Percentiles rank a stretch among this genome's conserved stretches.
Evolutionary conservation across 352 stramenopile genomes (phyloP).

Genomic region (Albugo candida): DNA sequence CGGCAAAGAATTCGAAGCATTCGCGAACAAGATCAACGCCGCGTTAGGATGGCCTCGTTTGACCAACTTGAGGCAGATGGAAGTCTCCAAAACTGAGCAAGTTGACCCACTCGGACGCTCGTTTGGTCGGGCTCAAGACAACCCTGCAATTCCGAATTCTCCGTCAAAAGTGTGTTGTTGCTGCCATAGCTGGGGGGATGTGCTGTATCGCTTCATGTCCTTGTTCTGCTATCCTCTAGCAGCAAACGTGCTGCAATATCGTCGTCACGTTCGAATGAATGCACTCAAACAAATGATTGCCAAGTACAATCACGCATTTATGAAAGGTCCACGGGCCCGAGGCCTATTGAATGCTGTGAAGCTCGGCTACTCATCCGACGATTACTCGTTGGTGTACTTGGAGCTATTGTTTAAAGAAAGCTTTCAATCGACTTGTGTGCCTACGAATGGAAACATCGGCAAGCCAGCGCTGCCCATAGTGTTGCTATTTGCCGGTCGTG

Average conservation of each 20-base stretch:
- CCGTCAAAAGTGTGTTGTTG: too few relatives aligned
- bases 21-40: slow-evolving; percentile 47
- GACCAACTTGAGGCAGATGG: too few relatives aligned
- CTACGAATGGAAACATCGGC: slow-evolving; percentile 35
- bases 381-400: slow-evolving; percentile 67
- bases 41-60: slow-evolving; percentile 23
- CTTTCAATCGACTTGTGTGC: slow-evolving; percentile 40
- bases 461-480: slow-evolving; percentile 53
- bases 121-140: too few relatives aligned
- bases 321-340: slow-evolving; percentile 48
- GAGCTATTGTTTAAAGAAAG: slow-evolving; percentile 63
- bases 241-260: slow-evolving; percentile 41
- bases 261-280: slow-evolving; percentile 53
- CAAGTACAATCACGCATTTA: slow-evolving; percentile 68
- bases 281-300: slow-evolving; percentile 47
- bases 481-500: slow-evolving; percentile 50
- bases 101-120: too few relatives aligned
- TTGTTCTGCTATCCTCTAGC: slow-evolving; percentile 50
- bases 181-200: slow-evolving; percentile 31
- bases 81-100: too few relatives aligned
- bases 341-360: slow-evolving; percentile 60
- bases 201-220: slow-evolving; percentile 35
- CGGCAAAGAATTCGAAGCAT: slow-evolving; percentile 33
- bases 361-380: slow-evolving; percentile 37
- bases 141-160: too few relatives aligned